Evolutionary conservation across 805 yeast species (phyloP), one percentile per base, ranked within the genome.

Genomic region (Sugiyamaella marilandica): DNA sequence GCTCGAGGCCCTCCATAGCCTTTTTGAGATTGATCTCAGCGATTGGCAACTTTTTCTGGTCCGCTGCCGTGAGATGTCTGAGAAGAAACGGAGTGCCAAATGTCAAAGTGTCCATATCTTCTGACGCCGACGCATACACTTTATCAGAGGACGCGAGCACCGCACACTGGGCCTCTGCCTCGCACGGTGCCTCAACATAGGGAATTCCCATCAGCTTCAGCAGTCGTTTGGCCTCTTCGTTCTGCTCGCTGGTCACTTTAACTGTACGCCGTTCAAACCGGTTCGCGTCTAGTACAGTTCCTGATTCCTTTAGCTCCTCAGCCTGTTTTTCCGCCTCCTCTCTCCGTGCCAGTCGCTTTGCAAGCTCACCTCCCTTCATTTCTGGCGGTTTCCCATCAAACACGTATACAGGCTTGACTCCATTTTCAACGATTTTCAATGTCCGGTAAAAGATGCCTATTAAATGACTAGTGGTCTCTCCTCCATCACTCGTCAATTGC

Each of bases 81-180:
- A 94, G 74, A 50, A 94, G 71, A 55, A 72, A 82, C 5, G 96
- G 94, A 1, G 98, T 87, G 52, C 82, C 84, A 66, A 92, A 94
- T 64, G 98, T 94, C 52, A 94, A 69, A 1, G 99, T 94, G 70
- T 94, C 99, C 99, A 94, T 94, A 80, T 94, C 99, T 68, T 94
- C 99, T 5, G 96, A 86, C 1, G 97, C 99, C 2, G 98, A 96
- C 8, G 96, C 99, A 66, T 84, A 94, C 0, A 92, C 98, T 65
- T 89, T 90, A 1, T 96, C 97, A 10, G 82, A 80, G 53, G 82
- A 80, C 2, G 97, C 97, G 46, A 94, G 71, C 57, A 83, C 94
- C 0, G 99, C 98, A 74, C 99, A 94, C 64, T 94, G 98, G 0
- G 99, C 96, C 68, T 94, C 99, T 1, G 99, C 99, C 70, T 94